Evolutionary conservation across 306 rosid genomes (phyloP).

Genomic region (Medicago ruthenica): DNA sequence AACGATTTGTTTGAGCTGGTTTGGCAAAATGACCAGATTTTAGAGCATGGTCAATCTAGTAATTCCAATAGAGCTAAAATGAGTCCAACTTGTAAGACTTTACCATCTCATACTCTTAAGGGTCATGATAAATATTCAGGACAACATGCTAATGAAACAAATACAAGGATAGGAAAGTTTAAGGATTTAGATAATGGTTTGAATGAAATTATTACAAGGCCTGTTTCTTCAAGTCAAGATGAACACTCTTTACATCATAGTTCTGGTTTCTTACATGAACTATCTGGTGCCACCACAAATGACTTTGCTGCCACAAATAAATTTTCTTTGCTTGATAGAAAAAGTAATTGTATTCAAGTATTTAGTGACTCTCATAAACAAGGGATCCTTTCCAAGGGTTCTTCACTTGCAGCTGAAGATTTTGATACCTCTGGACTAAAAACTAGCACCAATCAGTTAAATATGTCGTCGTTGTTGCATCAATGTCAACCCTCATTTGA

Average conservation of each 20-base stretch:
- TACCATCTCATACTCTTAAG: constrained; percentile 57
- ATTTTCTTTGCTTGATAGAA: neutral
- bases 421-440: constrained; percentile 46
- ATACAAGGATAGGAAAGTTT: constrained; percentile 55
- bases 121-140: constrained; percentile 52
- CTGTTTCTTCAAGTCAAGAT: neutral
- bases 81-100: constrained; percentile 49
- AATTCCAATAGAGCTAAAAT: constrained; percentile 58
- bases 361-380: neutral
- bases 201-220: constrained; percentile 33
- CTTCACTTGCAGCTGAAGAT: constrained; percentile 37
- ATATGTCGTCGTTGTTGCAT: neutral
- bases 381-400: constrained; percentile 8
- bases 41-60: constrained; percentile 71
- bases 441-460: constrained; percentile 45
- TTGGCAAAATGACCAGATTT: constrained; percentile 79
- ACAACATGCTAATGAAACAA: constrained; percentile 47
- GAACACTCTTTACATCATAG: neutral
- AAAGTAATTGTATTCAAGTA: neutral
- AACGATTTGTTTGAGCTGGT: constrained; percentile 77
- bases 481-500: constrained; percentile 24
- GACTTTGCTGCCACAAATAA: neutral
- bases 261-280: neutral
- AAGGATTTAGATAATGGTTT: constrained; percentile 52
- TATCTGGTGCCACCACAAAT: neutral